These are phyloP conservation scores for Diaporthe capsici DNA, from an alignment of 2,329 filamentous ascomycete genomes.

Conservation along the genomic window DNA sequence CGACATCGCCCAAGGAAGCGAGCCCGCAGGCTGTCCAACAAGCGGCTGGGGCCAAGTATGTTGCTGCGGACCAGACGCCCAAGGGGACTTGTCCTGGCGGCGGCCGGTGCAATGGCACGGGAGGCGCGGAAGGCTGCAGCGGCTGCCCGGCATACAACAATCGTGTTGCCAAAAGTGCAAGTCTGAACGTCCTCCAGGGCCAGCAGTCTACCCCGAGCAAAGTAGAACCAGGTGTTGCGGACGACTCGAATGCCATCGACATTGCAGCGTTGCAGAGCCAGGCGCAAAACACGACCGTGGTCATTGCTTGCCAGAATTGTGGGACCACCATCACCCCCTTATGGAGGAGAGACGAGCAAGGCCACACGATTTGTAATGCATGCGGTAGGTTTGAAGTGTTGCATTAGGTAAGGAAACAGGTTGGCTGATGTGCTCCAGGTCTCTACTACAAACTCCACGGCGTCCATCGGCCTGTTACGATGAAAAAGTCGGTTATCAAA, in stretches of 20 bases:
- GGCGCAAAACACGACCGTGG: constrained; percentile 68
- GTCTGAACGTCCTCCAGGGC: constrained; percentile 72
- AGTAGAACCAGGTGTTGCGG: constrained; percentile 46
- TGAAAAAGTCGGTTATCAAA: constrained; percentile 99
- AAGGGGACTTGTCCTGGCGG: constrained; percentile 95
- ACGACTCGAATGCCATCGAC: constrained; percentile 62
- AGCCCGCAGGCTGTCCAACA: constrained; percentile 56
- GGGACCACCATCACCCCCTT: constrained; percentile 96
- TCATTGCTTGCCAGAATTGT: constrained; percentile 97
- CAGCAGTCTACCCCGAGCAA: constrained; percentile 50
- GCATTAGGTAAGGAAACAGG: neutral
- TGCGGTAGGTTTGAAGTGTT: constrained; percentile 78
- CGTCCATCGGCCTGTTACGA: constrained; percentile 92
- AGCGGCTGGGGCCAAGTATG: constrained; percentile 75
- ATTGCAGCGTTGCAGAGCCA: constrained; percentile 62
- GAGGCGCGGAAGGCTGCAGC: constrained; percentile 93
- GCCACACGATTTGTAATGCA: constrained; percentile 98
- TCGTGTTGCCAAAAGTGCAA: constrained; percentile 88
- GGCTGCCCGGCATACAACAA: constrained; percentile 99
- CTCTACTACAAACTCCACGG: constrained; percentile 97
- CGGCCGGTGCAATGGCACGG: constrained; percentile 95
- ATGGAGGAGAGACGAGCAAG: constrained; percentile 93
- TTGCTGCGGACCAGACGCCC: constrained; percentile 80
- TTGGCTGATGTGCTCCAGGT: constrained; percentile 65
- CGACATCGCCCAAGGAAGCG: constrained; percentile 54